Evolutionary conservation across 306 rosid genomes (phyloP).

Genomic region (Geum urbanum): DNA sequence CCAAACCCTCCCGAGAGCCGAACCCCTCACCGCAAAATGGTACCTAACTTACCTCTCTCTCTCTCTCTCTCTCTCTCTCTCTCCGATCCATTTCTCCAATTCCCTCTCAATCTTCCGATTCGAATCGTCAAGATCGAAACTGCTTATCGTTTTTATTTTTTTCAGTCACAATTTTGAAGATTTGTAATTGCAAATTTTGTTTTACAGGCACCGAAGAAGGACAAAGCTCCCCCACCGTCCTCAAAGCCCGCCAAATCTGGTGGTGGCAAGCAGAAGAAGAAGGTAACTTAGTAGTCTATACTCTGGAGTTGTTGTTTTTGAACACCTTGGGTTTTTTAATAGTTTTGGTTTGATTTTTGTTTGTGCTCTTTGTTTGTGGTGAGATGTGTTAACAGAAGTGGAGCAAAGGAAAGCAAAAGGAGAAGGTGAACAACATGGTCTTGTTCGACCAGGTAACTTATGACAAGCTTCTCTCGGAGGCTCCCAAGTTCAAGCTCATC

Average conservation of each 20-base stretch:
- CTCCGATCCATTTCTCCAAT: background rate
- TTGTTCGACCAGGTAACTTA: constrained; percentile 31
- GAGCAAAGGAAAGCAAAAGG: constrained; percentile 39
- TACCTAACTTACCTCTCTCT: too few species aligned
- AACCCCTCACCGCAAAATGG: too few species aligned
- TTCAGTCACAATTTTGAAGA: background rate
- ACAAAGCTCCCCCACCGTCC: constrained; percentile 9
- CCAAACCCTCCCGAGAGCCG: too few species aligned
- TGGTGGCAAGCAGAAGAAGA: constrained; percentile 15
- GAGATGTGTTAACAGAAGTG: constrained; percentile 22
- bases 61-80: background rate
- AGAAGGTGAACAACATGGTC: constrained; percentile 37
- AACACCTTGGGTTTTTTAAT: background rate
- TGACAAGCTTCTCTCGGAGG: constrained; percentile 30
- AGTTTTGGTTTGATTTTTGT: background rate
- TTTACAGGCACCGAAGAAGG: constrained; percentile 13
- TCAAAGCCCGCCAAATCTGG: constrained; percentile 14
- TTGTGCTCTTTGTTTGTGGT: background rate
- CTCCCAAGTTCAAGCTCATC: constrained; percentile 32
- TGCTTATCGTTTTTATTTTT: background rate
- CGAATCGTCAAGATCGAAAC: background rate
- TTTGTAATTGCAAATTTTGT: background rate
- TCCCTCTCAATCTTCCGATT: background rate
- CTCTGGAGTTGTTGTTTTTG: background rate
- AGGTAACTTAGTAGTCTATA: background rate